Base-by-base conservation (phyloP, 106 monocot genomes). In the Agapanthus africanus region DNA sequence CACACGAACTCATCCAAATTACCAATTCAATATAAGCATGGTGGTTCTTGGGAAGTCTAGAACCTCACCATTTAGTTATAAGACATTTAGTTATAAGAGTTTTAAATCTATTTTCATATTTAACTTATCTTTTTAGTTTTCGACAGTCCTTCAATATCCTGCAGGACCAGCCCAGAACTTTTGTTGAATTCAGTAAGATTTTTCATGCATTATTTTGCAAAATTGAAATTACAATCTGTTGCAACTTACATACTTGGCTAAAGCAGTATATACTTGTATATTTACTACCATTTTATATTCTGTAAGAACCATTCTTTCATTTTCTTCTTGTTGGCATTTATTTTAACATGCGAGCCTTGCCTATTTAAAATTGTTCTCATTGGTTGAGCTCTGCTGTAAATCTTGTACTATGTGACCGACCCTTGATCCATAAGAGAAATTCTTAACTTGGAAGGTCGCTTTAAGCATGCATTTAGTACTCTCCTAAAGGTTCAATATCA, bases 121-220 rank as follows among this genome's bases (percentile, higher is more conserved):
- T n/a, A n/a, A n/a, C n/a, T n/a, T n/a, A n/a, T n/a, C n/a, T n/a
- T n/a, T n/a, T n/a, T n/a, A n/a, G n/a, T n/a, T n/a, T n/a, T n/a
- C n/a, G n/a, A n/a, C n/a, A n/a, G n/a, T n/a, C n/a, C n/a, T n/a
- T n/a, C n/a, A n/a, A 47, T 47, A 13, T 47, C 46, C 76, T 79
- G 65, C 93, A 93, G 93, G 84, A 93, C 89, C 19, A 86, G 93
- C 71, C 76, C 79, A 74, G 93, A 93, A 71, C 84, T 93, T 57
- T 36, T 93, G 52, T 65, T 93, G 39, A 93, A 93, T 76, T 79
- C 93, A 9, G 93, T 93, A 82, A 84, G 79, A 47, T 34, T n/a
- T 61, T 36, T 19, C 7, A 9, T 7, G 19, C 19, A 61, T 16
- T 13, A 57, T 57, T 57, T 57, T 57, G 5, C 11, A 31, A 30